Evolutionary conservation across 2,329 filamentous ascomycete species (phyloP).

Genomic region (Aspergillus transmontanensis): DNA sequence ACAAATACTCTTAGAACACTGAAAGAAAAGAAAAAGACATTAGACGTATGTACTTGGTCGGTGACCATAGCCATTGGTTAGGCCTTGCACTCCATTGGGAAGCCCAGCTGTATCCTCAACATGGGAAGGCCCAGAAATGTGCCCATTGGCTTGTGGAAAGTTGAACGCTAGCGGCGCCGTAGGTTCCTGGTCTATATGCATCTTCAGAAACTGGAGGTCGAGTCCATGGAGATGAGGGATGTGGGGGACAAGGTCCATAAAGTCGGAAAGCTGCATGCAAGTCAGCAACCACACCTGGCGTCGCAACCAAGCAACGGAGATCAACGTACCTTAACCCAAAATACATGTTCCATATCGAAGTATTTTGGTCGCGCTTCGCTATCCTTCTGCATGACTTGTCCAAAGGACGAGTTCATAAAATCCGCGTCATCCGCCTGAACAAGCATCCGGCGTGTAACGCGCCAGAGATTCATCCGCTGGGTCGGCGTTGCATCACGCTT

Average conservation of each 20-base stretch:
- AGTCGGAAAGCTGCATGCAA: slow-evolving; percentile 48
- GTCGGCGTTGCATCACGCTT: slow-evolving; percentile 46
- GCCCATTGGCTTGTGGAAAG: slow-evolving; percentile 34
- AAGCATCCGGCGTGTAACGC: slow-evolving; percentile 49
- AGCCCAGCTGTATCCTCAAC: slow-evolving; percentile 19
- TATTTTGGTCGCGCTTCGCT: slow-evolving; percentile 50
- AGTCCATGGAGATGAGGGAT: slow-evolving; percentile 50
- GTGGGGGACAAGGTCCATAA: slow-evolving; percentile 52
- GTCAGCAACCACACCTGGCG: slow-evolving; percentile 11
- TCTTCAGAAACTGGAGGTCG: slow-evolving; percentile 40
- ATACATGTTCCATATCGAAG: slow-evolving; percentile 52
- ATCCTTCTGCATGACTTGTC: slow-evolving; percentile 45
- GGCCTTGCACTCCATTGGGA: slow-evolving; percentile 31
- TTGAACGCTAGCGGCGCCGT: slow-evolving; percentile 16
- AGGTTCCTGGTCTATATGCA: slow-evolving; percentile 46
- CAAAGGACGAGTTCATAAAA: slow-evolving; percentile 38
- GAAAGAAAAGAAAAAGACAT: slow-evolving; percentile 30
- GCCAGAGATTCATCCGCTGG: slow-evolving; percentile 51
- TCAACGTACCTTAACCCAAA: slow-evolving; percentile 52
- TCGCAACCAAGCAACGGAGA: background rate
- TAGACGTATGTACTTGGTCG: slow-evolving; percentile 46
- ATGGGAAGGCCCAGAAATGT: slow-evolving; percentile 25
- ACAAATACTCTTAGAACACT: slow-evolving; percentile 17
- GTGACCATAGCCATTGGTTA: slow-evolving; percentile 40
- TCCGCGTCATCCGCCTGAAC: slow-evolving; percentile 45